A percentile compares a stretch with the other conserved stretches of the same genome.
Evolutionary conservation across 208 protist genomes (phyloP).

Genomic region (Trypanosoma lewisi): DNA sequence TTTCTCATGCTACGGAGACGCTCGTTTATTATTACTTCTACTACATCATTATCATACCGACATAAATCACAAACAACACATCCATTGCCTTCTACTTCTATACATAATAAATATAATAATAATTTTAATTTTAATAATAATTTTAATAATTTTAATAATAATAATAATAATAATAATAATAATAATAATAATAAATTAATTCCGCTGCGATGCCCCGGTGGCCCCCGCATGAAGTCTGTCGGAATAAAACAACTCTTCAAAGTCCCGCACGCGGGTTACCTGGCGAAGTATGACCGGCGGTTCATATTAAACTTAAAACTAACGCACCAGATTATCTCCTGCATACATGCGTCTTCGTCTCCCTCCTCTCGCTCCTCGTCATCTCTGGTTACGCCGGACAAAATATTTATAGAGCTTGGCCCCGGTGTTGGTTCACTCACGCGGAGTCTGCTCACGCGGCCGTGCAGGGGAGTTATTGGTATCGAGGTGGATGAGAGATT

Average conservation of each 20-base stretch:
- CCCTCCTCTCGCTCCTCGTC: no score
- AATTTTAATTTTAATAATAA: no score
- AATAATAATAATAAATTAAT: constrained; percentile 31
- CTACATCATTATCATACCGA: no score
- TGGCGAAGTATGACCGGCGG: constrained; percentile 87
- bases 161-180: not conserved
- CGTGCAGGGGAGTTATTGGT: constrained; percentile 75
- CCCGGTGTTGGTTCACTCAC: constrained; percentile 81
- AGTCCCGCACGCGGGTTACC: constrained; percentile 76
- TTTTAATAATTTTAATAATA: no score
- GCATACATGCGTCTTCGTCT: no score
- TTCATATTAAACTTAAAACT: constrained; percentile 89
- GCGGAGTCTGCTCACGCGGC: constrained; percentile 81
- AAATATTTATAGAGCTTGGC: constrained; percentile 84
- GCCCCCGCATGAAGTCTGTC: constrained; percentile 73
- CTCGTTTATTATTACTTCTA: no score
- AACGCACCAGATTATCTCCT: constrained; percentile 74
- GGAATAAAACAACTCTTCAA: constrained; percentile 86
- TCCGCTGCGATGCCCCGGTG: constrained; percentile 77
- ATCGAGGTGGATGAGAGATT: constrained; percentile 81
- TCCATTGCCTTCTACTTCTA: no score
- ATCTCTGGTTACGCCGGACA: constrained; percentile 76
- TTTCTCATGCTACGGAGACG: no score
- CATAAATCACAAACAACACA: no score
- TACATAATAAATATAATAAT: no score